Conservation (phyloP, 257 asterid genomes). For the Solanum pimpinellifolium region DNA sequence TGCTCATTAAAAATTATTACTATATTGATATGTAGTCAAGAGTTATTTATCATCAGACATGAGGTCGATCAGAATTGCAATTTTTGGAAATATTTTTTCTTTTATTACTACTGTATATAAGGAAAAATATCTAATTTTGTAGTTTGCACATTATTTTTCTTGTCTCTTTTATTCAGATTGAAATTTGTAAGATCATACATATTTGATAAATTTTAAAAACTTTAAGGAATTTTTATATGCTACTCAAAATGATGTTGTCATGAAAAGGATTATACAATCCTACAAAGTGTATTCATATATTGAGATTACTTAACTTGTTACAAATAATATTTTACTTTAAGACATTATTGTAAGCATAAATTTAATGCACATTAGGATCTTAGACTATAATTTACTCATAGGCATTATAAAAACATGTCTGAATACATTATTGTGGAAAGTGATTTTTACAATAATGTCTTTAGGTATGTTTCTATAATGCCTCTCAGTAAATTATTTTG, state of each 20-base stretch:
- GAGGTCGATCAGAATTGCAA: neutral
- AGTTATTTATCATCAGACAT: no score
- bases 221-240: neutral
- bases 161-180: neutral
- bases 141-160: neutral
- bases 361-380: neutral
- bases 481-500: no score
- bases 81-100: neutral
- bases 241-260: neutral
- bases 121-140: no score
- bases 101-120: no score
- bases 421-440: neutral
- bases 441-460: no score
- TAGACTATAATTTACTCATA: neutral
- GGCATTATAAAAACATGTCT: neutral
- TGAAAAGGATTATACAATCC: neutral
- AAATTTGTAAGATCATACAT: neutral
- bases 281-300: no score
- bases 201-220: neutral
- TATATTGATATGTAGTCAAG: neutral
- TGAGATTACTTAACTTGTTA: neutral
- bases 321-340: neutral
- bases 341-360: neutral
- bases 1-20: neutral
- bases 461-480: no score